phyloP scores from a whole-genome alignment of 2,329 filamentous ascomycete genomes.

The Fusarium guadeloupense region DNA sequence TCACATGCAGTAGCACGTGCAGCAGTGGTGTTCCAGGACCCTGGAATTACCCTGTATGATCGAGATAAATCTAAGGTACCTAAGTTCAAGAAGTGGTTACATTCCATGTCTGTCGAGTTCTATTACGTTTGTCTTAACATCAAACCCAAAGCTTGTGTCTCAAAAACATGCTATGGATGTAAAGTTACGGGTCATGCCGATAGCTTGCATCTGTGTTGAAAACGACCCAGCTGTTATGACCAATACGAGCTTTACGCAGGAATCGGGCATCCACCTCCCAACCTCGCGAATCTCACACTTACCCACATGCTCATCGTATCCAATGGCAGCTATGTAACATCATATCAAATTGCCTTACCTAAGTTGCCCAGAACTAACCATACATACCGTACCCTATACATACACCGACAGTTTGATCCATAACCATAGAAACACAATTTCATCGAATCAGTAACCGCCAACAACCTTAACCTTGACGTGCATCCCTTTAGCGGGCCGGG shows the following conservation, averaged over 20 bases:
- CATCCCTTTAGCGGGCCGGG: slow-evolving; percentile 77
- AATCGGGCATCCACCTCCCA: neutral
- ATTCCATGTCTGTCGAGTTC: neutral
- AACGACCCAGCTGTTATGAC: neutral
- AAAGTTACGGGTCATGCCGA: neutral
- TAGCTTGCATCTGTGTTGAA: neutral
- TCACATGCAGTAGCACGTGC: slow-evolving; percentile 40
- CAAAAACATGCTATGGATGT: neutral
- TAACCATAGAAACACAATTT: neutral
- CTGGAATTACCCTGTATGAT: slow-evolving; percentile 28
- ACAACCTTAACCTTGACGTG: slow-evolving; percentile 72
- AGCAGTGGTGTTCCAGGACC: neutral
- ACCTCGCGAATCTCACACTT: neutral
- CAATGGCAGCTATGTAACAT: neutral
- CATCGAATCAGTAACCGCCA: slow-evolving; percentile 63
- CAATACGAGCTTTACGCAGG: neutral
- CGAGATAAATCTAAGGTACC: neutral
- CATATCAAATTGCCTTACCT: neutral
- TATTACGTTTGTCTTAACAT: neutral
- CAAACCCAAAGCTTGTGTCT: neutral
- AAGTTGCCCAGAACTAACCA: too few species aligned
- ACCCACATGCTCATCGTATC: neutral
- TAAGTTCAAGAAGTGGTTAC: neutral
- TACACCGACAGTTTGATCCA: neutral
- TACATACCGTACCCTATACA: neutral